phyloP scores from a whole-genome alignment of 371 early-diverging fungal species.

The Lichtheimia hyalospora region DNA sequence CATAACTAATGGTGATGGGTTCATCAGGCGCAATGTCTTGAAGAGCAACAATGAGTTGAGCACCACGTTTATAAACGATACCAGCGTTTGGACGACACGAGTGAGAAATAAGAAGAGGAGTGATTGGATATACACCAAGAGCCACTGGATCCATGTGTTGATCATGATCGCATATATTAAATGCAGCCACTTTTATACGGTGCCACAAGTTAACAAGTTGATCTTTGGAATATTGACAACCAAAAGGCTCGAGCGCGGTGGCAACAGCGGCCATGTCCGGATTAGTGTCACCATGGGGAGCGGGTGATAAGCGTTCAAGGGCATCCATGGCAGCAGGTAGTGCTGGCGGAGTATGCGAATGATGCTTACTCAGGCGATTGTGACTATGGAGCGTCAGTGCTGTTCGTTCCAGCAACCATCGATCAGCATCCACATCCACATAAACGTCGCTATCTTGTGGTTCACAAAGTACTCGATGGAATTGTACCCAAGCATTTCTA shows the following conservation, averaged over 20 bases:
- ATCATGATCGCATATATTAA: conserved; percentile 42
- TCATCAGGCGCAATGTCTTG: conserved; percentile 65
- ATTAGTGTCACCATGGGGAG: background rate
- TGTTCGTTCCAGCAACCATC: conserved; percentile 44
- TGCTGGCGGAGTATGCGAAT: conserved; percentile 45
- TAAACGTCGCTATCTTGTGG: conserved; percentile 41
- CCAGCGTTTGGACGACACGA: conserved; percentile 82
- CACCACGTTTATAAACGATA: conserved; percentile 51
- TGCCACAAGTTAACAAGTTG: conserved; percentile 19
- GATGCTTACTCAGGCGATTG: conserved; percentile 47
- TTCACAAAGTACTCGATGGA: conserved; percentile 42
- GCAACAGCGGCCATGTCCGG: conserved; percentile 13
- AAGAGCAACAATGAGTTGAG: conserved; percentile 55
- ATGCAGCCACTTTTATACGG: conserved; percentile 12
- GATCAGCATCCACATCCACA: conserved; percentile 39
- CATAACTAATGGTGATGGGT: conserved; percentile 74
- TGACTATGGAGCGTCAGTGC: conserved; percentile 48
- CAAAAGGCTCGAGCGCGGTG: conserved; percentile 20
- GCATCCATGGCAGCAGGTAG: conserved; percentile 36
- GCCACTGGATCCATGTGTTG: conserved; percentile 64
- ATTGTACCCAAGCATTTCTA: conserved; percentile 47
- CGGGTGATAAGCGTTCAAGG: conserved; percentile 21
- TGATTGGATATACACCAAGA: conserved; percentile 75
- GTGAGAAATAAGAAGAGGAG: conserved; percentile 72
- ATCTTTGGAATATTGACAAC: conserved; percentile 18